These are phyloP conservation scores for Coemansia nantahalensis DNA, from an alignment of 192 early-diverging fungal species.

Conservation along the genomic window DNA sequence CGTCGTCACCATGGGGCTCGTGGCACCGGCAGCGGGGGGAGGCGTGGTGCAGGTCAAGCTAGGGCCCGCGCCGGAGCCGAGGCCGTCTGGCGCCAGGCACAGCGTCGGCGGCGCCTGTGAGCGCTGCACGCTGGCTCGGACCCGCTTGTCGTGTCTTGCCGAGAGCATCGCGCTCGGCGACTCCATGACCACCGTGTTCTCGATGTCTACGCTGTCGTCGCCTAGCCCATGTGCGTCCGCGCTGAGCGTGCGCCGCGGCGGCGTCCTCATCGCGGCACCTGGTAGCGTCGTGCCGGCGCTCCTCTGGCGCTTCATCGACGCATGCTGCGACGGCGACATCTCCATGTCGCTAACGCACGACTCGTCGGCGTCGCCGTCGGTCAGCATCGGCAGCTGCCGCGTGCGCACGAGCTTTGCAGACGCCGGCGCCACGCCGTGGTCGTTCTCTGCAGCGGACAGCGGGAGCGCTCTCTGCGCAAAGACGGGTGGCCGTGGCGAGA, in stretches of 20 bases:
- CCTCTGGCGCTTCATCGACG: slow-evolving; percentile 20
- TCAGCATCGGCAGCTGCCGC: background rate
- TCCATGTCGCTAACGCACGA: slow-evolving; percentile 27
- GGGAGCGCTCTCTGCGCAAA: background rate
- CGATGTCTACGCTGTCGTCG: slow-evolving; percentile 25
- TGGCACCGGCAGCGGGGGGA: background rate
- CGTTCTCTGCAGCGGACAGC: too few species aligned
- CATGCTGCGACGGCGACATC: slow-evolving; percentile 39
- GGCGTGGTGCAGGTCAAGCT: background rate
- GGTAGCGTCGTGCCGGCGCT: slow-evolving; percentile 2
- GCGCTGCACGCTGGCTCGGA: slow-evolving; percentile 6
- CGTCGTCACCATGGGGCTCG: slow-evolving; percentile 19
- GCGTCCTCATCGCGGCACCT: background rate
- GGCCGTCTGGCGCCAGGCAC: too few species aligned
- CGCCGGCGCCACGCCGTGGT: slow-evolving; percentile 9
- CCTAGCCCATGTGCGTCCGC: slow-evolving; percentile 2
- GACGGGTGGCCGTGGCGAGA: slow-evolving; percentile 13
- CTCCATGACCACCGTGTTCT: slow-evolving; percentile 12
- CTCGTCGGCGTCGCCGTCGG: slow-evolving; percentile 4
- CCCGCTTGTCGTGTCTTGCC: slow-evolving; percentile 27
- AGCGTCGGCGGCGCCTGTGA: slow-evolving; percentile 11
- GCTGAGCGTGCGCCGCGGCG: background rate
- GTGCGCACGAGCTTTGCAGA: background rate
- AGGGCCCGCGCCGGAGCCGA: too few species aligned
- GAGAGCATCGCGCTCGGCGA: slow-evolving; percentile 43